Evolutionary conservation across 352 stramenopile genomes (phyloP).

Genomic region (Globisporangium alternatum): DNA sequence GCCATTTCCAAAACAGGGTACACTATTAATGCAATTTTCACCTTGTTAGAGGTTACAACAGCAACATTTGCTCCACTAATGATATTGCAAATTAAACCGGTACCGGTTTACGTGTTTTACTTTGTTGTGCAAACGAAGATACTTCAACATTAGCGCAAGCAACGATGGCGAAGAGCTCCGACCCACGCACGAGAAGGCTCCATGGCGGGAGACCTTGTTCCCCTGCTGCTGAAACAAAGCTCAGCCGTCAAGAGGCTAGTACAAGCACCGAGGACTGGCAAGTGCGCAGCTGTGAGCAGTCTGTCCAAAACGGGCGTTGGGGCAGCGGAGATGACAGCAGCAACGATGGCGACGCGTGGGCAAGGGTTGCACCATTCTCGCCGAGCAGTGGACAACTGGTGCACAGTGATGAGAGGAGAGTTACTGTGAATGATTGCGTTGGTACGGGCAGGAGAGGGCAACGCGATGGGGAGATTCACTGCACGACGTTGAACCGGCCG

Average conservation of each 20-base stretch:
- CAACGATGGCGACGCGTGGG: background rate
- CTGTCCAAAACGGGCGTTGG: background rate
- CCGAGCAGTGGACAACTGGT: background rate
- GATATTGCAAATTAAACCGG: background rate
- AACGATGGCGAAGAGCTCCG: constrained; percentile 4
- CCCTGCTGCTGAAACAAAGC: background rate
- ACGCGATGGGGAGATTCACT: constrained; percentile 24
- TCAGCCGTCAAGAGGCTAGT: too few relatives aligned
- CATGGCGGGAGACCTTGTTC: background rate
- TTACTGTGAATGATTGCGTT: background rate
- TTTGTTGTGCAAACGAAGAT: background rate
- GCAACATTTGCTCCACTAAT: background rate
- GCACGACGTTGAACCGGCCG: constrained; percentile 34
- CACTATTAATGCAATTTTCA: background rate
- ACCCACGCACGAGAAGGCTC: background rate
- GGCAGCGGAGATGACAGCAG: background rate
- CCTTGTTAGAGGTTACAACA: background rate
- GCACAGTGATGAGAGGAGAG: background rate
- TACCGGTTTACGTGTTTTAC: background rate
- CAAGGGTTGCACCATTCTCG: background rate
- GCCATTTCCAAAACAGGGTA: constrained; percentile 9
- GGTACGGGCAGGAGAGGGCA: constrained; percentile 22
- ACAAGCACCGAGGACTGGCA: background rate
- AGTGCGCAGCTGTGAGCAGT: background rate
- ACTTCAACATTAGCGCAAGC: background rate